Percentiles rank a stretch among this genome's conserved stretches.
Evolutionary conservation across 768 basidiomycete genomes (phyloP).

Genomic region (Boletus insuetus): DNA sequence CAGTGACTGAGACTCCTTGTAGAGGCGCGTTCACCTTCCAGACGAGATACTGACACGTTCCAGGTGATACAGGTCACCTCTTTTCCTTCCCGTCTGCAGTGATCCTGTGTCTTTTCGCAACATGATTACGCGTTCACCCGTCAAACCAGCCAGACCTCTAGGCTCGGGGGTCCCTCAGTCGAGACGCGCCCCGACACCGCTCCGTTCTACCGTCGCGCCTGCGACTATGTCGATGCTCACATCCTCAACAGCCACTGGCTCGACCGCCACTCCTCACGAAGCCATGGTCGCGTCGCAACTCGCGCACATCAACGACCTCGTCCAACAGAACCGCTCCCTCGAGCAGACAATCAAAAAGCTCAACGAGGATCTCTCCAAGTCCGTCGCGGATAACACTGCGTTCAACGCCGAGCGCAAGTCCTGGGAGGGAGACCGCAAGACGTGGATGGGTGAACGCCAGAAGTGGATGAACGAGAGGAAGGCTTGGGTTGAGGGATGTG

Average conservation of each 20-base stretch:
- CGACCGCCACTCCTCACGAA: conserved; percentile 34
- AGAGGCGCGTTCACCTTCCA: conserved; percentile 2
- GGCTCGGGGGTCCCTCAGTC: conserved; percentile 7
- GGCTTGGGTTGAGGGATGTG: conserved; percentile 62
- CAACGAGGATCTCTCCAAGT: conserved; percentile 44
- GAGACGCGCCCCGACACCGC: conserved; percentile 21
- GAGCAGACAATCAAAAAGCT: conserved; percentile 61
- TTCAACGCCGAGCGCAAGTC: conserved; percentile 40
- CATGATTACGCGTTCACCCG: conserved; percentile 31
- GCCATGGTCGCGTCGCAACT: conserved; percentile 61
- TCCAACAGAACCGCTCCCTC: conserved; percentile 62
- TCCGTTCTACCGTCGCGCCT: conserved; percentile 16
- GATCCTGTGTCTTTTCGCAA: neutral
- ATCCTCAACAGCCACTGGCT: conserved; percentile 28
- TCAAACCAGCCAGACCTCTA: conserved; percentile 18
- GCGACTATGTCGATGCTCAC: conserved; percentile 28
- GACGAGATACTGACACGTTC: neutral
- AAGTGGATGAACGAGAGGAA: conserved; percentile 52
- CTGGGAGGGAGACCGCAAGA: conserved; percentile 26
- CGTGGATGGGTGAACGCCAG: conserved; percentile 25
- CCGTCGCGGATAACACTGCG: conserved; percentile 26
- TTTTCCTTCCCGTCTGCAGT: neutral
- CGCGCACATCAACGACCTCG: conserved; percentile 70
- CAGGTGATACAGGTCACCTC: neutral
- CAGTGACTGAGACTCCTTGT: neutral